Conservation (phyloP, 352 stramenopile genomes). For the Phytophthora rubi region DNA sequence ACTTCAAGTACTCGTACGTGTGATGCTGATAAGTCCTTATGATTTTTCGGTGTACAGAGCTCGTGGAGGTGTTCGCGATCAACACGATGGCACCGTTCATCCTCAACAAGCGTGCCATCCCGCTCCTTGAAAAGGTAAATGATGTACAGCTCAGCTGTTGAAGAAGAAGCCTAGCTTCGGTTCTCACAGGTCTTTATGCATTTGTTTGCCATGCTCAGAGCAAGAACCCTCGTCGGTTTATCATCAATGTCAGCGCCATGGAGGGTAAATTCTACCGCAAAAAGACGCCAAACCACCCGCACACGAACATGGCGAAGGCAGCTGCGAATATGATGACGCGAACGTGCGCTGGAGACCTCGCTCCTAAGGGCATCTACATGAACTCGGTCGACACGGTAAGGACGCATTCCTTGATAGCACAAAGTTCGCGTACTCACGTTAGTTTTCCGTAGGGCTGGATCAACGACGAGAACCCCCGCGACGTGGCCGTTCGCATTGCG, state of each 20-base stretch:
- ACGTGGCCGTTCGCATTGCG: constrained; percentile 90
- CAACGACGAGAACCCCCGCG: constrained; percentile 96
- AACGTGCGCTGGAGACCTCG: constrained; percentile 91
- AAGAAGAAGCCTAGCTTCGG: not conserved
- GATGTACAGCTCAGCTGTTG: not conserved
- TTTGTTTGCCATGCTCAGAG: constrained; percentile 39
- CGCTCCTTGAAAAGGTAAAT: constrained; percentile 63
- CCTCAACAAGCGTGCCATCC: constrained; percentile 88
- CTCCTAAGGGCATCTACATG: constrained; percentile 93
- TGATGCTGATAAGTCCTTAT: constrained; percentile 3
- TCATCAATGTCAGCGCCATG: constrained; percentile 97
- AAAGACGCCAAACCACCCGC: constrained; percentile 94
- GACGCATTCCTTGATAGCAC: not conserved
- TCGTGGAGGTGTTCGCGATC: constrained; percentile 89
- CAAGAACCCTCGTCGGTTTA: constrained; percentile 61
- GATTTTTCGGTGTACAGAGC: constrained; percentile 43
- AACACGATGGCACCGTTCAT: constrained; percentile 96
- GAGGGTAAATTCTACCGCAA: constrained; percentile 96
- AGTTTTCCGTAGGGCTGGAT: constrained; percentile 88
- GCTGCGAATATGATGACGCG: constrained; percentile 96
- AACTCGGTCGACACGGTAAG: constrained; percentile 93
- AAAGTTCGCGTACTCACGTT: not conserved
- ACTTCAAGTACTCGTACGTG: not conserved
- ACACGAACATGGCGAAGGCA: constrained; percentile 98
- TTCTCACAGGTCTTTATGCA: constrained; percentile 13